Percentiles rank a stretch among this genome's conserved stretches.
phyloP scores from a whole-genome alignment of 768 basidiomycete species.

The Russula emetica region DNA sequence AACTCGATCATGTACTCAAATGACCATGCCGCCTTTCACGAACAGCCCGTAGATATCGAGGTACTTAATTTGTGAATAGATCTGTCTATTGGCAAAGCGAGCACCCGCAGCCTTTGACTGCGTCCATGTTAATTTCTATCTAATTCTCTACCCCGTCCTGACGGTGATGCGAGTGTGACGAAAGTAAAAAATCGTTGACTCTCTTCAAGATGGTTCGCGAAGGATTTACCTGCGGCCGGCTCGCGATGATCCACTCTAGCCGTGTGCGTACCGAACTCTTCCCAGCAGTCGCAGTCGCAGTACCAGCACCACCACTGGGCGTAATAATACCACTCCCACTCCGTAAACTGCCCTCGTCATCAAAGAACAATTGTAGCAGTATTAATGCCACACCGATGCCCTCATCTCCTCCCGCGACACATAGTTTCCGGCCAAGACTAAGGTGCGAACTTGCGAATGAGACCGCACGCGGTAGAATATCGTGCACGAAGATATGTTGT shows the following conservation, averaged over 20 bases:
- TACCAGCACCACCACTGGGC: neutral
- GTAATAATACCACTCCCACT: neutral
- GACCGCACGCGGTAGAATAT: conserved; percentile 47
- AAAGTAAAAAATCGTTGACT: conserved; percentile 70
- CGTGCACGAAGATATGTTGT: conserved; percentile 45
- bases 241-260: conserved; percentile 83
- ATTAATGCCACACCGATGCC: conserved; percentile 61
- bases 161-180: conserved; percentile 33
- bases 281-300: conserved; percentile 35
- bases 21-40: no score
- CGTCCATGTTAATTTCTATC: neutral
- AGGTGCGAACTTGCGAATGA: conserved; percentile 46
- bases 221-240: conserved; percentile 73
- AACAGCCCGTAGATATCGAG: no score
- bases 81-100: no score
- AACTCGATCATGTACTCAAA: no score
- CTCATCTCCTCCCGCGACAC: conserved; percentile 55
- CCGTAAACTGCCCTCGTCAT: conserved; percentile 41
- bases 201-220: conserved; percentile 75
- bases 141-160: neutral
- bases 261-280: conserved; percentile 68
- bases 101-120: no score
- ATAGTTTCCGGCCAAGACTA: conserved; percentile 39
- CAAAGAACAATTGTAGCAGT: conserved; percentile 56
- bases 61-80: no score